These are phyloP conservation scores for Puccinellia tenuiflora DNA, from an alignment of 176 grass and related monocot species.

Conservation along the genomic window DNA sequence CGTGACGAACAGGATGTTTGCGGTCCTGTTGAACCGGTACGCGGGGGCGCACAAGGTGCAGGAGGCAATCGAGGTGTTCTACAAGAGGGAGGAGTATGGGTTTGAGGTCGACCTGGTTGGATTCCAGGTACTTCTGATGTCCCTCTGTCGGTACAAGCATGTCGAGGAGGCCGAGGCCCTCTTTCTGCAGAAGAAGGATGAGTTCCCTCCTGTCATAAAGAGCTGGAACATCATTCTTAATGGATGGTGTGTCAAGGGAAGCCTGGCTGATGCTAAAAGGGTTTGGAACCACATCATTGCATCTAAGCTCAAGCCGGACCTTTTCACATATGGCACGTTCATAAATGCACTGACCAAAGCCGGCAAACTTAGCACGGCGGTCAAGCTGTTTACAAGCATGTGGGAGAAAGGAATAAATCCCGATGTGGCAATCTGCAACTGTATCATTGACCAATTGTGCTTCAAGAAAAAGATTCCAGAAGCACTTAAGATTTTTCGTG, in stretches of 20 bases:
- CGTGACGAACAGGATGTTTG: conserved; percentile 57
- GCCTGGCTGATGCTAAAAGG: conserved; percentile 42
- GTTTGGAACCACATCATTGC: conserved; percentile 68
- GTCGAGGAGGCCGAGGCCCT: conserved; percentile 73
- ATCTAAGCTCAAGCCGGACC: conserved; percentile 46
- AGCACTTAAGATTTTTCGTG: conserved; percentile 60
- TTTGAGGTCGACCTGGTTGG: conserved; percentile 61
- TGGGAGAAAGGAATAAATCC: conserved; percentile 59
- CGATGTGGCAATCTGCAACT: conserved; percentile 65
- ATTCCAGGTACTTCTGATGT: conserved; percentile 69
- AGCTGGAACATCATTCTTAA: conserved; percentile 83
- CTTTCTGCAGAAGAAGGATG: conserved; percentile 52
- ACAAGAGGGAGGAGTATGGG: conserved; percentile 55
- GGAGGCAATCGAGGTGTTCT: conserved; percentile 58
- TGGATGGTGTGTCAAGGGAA: conserved; percentile 79
- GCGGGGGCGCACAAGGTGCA: conserved; percentile 61
- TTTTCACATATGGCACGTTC: conserved; percentile 64
- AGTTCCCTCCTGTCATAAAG: conserved; percentile 63
- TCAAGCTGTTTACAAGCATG: conserved; percentile 59
- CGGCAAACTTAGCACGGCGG: conserved; percentile 40
- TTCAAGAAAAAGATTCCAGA: conserved; percentile 77
- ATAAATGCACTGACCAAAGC: conserved; percentile 60
- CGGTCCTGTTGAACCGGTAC: conserved; percentile 54
- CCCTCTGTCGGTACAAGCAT: conserved; percentile 63
- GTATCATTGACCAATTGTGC: conserved; percentile 67